Conservation (phyloP, 345 rosid species). For the Boechera divaricarpa region DNA sequence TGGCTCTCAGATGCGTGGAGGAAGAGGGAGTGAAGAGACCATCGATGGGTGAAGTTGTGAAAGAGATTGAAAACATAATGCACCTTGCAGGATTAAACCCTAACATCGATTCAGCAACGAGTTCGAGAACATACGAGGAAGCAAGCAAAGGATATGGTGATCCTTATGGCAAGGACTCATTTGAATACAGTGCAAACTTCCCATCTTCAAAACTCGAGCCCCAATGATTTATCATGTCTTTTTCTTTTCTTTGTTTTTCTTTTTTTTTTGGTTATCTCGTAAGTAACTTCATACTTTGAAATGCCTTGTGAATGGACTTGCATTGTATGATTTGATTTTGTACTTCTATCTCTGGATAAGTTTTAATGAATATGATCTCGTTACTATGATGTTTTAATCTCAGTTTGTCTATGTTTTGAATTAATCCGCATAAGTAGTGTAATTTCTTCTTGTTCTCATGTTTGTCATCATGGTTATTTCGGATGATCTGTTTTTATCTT, state of each 20-base stretch:
- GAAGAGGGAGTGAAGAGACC: background rate
- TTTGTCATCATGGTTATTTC: no score
- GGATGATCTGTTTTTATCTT: no score
- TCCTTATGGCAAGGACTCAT: background rate
- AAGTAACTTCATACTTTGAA: background rate
- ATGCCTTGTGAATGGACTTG: slow-evolving; percentile 12
- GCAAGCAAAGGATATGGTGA: background rate
- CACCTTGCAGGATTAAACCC: background rate
- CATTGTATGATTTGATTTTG: background rate
- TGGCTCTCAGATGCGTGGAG: background rate
- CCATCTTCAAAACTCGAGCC: background rate
- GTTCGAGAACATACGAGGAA: slow-evolving; percentile 1
- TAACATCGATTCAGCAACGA: background rate
- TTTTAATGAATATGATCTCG: no score
- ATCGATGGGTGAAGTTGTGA: slow-evolving; percentile 1
- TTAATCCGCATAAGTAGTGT: no score
- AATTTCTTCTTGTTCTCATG: no score
- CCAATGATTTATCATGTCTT: background rate
- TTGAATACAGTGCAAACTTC: background rate
- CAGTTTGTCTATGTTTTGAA: no score
- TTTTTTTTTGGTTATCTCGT: background rate
- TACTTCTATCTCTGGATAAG: no score
- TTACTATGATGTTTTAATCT: no score
- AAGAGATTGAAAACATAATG: slow-evolving; percentile 1
- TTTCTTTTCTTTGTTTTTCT: background rate